These are phyloP conservation scores for Aaosphaeria arxii DNA, from an alignment of 2,329 filamentous ascomycete genomes.

Conservation along the genomic window DNA sequence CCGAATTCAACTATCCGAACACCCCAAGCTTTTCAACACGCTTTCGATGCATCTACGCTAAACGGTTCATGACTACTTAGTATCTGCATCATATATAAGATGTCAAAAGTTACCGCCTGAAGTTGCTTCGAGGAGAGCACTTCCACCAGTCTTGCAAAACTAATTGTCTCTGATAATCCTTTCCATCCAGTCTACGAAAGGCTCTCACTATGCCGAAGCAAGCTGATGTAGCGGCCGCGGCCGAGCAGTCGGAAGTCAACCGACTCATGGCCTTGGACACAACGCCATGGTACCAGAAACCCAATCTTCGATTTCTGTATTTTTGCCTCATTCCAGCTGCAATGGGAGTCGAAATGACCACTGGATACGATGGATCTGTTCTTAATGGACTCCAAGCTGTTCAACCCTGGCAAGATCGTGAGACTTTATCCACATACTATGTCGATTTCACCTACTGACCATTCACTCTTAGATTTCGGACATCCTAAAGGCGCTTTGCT, in stretches of 20 bases:
- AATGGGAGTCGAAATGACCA: slow-evolving; percentile 9
- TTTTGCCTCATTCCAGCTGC: slow-evolving; percentile 1
- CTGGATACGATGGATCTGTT: slow-evolving; percentile 26
- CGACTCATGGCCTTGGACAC: background rate
- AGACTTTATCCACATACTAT: slow-evolving; percentile 4
- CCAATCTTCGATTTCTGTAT: slow-evolving; percentile 1
- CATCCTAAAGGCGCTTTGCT: background rate
- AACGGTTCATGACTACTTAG: too few species aligned
- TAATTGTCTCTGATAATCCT: background rate
- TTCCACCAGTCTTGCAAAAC: background rate
- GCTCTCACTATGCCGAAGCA: background rate
- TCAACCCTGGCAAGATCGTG: slow-evolving; percentile 5
- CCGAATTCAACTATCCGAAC: too few species aligned
- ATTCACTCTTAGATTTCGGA: background rate
- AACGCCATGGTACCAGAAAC: background rate
- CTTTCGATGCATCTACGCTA: too few species aligned
- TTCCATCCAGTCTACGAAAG: background rate
- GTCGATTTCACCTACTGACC: background rate
- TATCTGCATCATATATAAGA: too few species aligned
- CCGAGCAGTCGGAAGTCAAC: background rate
- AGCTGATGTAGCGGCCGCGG: background rate
- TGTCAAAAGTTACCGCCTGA: too few species aligned
- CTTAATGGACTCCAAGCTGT: slow-evolving; percentile 27
- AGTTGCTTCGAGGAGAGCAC: background rate
- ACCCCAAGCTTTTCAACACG: too few species aligned